Conservation (phyloP, 805 yeast genomes). For the Groenewaldozyma tartarivorans region DNA sequence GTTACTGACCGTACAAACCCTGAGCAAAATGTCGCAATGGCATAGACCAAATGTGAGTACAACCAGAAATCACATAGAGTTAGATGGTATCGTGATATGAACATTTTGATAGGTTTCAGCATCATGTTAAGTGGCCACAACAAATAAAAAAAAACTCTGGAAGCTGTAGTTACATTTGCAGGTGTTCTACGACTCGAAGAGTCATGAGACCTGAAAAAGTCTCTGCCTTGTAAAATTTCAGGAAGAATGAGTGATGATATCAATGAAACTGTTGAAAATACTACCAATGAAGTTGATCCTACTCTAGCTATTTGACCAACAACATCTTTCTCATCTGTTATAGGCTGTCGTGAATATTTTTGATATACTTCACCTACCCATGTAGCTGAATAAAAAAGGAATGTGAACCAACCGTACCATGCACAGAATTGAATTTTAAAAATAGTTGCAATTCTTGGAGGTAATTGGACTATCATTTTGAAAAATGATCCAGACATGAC, state of each 20-base stretch:
- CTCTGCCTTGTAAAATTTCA: constrained; percentile 6
- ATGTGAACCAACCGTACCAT: constrained; percentile 63
- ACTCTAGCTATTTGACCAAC: constrained; percentile 25
- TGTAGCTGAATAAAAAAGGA: constrained; percentile 56
- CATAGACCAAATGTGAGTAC: constrained; percentile 41
- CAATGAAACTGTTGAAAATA: constrained; percentile 40
- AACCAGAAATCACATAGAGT: constrained; percentile 35
- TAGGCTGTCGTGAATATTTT: constrained; percentile 19
- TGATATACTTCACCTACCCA: constrained; percentile 54
- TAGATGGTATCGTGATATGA: constrained; percentile 2
- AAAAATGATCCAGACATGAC: constrained; percentile 6
- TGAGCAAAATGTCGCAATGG: constrained; percentile 40
- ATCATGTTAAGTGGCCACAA: constrained; percentile 1
- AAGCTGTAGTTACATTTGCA: not conserved
- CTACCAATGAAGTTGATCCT: constrained; percentile 28
- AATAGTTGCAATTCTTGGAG: constrained; percentile 41
- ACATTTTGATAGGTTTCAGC: not conserved
- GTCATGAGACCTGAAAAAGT: not conserved
- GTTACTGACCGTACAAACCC: constrained; percentile 34
- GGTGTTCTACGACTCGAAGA: not conserved
- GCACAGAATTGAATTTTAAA: constrained; percentile 54
- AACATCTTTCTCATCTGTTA: constrained; percentile 21
- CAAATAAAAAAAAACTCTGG: not conserved
- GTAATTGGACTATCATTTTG: constrained; percentile 25
- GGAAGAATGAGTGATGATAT: constrained; percentile 22